phyloP scores from a whole-genome alignment of 2,329 filamentous ascomycete genomes.

The Ophiostoma perfectum region DNA sequence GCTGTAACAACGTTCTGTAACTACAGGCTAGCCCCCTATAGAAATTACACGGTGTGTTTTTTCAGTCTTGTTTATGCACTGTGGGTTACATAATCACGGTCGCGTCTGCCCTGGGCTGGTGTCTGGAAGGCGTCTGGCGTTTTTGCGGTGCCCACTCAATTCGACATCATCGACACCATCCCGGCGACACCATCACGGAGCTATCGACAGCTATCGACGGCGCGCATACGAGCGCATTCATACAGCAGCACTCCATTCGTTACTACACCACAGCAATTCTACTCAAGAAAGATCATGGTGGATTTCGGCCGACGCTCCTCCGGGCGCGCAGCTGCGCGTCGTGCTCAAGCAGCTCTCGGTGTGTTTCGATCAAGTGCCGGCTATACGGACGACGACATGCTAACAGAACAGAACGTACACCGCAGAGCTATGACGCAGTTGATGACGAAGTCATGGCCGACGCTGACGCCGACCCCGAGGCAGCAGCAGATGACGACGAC shows the following conservation, averaged over 20 bases:
- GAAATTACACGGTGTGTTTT: no score
- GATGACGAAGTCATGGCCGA: conserved; percentile 44
- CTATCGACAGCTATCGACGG: neutral
- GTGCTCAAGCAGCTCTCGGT: conserved; percentile 42
- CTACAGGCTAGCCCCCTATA: neutral
- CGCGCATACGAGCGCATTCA: neutral
- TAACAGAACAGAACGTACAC: conserved; percentile 42
- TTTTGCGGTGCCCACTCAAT: conserved; percentile 9
- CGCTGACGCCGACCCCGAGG: conserved; percentile 33
- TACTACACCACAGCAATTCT: neutral
- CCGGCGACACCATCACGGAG: neutral
- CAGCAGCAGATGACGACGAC: conserved; percentile 37
- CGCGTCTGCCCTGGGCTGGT: neutral
- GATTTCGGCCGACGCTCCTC: conserved; percentile 38
- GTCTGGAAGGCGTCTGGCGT: neutral
- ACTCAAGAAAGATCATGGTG: conserved; percentile 18
- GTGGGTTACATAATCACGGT: neutral
- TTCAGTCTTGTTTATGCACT: neutral
- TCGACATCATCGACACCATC: conserved; percentile 7
- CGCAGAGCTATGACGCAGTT: conserved; percentile 41
- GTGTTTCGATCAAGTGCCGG: conserved; percentile 23
- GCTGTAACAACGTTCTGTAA: neutral
- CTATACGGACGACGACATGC: neutral
- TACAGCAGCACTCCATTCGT: neutral
- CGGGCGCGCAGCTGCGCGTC: conserved; percentile 41